A percentile compares a stretch with the other conserved stretches of the same genome.
Evolutionary conservation across 1,139 yeast genomes (phyloP).

Genomic region (Spathaspora sp.): DNA sequence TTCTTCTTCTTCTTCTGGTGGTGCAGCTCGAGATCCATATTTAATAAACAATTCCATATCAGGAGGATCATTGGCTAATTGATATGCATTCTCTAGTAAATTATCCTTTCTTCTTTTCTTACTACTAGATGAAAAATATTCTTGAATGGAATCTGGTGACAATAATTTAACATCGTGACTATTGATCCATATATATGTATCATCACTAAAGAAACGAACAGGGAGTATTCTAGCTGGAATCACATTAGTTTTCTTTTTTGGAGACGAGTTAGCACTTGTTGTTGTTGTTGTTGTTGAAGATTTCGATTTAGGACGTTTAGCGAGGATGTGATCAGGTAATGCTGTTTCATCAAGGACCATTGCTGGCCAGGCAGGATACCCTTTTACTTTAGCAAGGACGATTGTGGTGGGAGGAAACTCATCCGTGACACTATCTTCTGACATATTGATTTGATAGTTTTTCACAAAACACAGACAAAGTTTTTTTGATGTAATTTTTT

Average conservation of each 20-base stretch:
- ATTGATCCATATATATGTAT: conserved; percentile 64
- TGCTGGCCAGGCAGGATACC: conserved; percentile 84
- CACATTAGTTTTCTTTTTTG: conserved; percentile 18
- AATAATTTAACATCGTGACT: conserved; percentile 40
- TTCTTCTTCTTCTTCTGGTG: conserved; percentile 22
- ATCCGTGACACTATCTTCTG: conserved; percentile 2
- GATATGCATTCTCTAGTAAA: conserved; percentile 38
- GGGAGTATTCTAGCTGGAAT: conserved; percentile 30
- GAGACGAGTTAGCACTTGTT: conserved; percentile 18
- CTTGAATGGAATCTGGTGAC: conserved; percentile 25
- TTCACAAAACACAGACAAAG: neutral
- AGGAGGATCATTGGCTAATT: conserved; percentile 42
- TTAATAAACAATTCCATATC: conserved; percentile 42
- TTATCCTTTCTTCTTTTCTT: conserved; percentile 35
- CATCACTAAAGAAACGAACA: conserved; percentile 64
- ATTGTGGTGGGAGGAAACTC: conserved; percentile 29
- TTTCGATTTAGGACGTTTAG: conserved; percentile 47
- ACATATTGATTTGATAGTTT: conserved; percentile 3
- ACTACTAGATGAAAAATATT: conserved; percentile 21
- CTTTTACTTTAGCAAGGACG: conserved; percentile 73
- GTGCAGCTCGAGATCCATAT: conserved; percentile 44
- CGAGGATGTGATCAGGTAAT: conserved; percentile 53
- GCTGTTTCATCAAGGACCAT: conserved; percentile 61
- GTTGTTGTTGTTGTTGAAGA: conserved; percentile 20
- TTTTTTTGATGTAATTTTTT: too few species aligned